These are phyloP conservation scores for Raffaelea albimanens DNA, from an alignment of 2,329 filamentous ascomycete genomes.

Conservation along the genomic window DNA sequence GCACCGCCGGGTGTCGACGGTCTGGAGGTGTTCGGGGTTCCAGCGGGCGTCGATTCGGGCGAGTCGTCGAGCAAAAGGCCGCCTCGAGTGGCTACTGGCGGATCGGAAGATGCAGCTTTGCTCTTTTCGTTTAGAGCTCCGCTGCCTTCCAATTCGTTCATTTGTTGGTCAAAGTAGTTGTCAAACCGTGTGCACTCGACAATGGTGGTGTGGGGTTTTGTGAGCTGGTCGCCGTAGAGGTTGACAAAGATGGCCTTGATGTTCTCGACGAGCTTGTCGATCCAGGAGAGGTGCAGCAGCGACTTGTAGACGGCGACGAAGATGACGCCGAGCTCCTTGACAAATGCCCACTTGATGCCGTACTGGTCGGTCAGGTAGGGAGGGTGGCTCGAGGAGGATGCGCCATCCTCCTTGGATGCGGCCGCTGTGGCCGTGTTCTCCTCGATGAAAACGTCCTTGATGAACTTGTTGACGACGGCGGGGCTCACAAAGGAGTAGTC, in stretches of 20 bases:
- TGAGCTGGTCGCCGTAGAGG: slow-evolving; percentile 81
- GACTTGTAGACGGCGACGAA: slow-evolving; percentile 98
- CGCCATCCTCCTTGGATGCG: slow-evolving; percentile 25
- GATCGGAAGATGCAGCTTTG: too few relatives aligned
- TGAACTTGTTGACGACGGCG: slow-evolving; percentile 85
- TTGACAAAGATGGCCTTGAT: slow-evolving; percentile 87
- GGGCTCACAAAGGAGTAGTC: slow-evolving; percentile 72
- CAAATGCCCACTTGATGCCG: slow-evolving; percentile 85
- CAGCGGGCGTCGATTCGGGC: slow-evolving; percentile 58
- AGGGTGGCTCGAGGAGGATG: slow-evolving; percentile 23
- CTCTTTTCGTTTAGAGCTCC: slow-evolving; percentile 18
- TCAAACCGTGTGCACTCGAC: slow-evolving; percentile 76
- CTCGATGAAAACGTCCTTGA: slow-evolving; percentile 95
- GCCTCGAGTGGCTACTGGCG: not conserved
- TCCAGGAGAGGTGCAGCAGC: slow-evolving; percentile 89
- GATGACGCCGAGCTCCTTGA: slow-evolving; percentile 87
- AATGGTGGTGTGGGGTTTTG: slow-evolving; percentile 66
- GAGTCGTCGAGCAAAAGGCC: slow-evolving; percentile 29
- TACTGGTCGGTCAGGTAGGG: slow-evolving; percentile 87
- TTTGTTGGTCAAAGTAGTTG: slow-evolving; percentile 87
- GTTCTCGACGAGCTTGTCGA: slow-evolving; percentile 92
- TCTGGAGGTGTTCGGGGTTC: slow-evolving; percentile 67
- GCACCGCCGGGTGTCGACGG: slow-evolving; percentile 62
- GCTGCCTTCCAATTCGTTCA: slow-evolving; percentile 66
- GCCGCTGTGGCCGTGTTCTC: slow-evolving; percentile 61